Conservation (phyloP, 805 yeast genomes). For the Hanseniaspora jakobsenii region DNA sequence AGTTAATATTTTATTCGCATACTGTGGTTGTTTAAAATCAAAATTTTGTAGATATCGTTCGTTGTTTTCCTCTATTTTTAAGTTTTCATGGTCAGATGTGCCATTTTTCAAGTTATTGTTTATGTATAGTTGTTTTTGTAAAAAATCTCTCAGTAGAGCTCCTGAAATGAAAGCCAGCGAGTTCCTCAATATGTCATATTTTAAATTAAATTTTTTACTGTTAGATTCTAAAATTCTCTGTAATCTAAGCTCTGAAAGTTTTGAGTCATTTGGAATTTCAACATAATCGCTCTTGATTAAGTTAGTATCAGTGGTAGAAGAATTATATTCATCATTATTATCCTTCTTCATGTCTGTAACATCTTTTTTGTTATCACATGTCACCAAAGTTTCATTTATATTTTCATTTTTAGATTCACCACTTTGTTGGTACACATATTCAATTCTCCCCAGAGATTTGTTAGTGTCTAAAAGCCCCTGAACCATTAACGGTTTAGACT, state of each 20-base stretch:
- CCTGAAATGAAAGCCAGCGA: neutral
- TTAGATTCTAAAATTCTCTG: neutral
- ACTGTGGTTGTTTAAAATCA: neutral
- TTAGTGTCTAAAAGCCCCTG: neutral
- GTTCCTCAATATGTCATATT: constrained; percentile 5
- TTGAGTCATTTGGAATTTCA: no score
- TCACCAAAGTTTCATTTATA: neutral
- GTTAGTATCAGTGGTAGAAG: neutral
- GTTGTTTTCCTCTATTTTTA: no score
- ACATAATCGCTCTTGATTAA: no score
- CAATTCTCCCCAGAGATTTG: neutral
- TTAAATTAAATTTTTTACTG: neutral
- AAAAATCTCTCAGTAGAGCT: neutral
- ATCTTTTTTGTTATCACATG: neutral
- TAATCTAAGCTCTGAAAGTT: neutral
- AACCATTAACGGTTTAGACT: constrained; percentile 30
- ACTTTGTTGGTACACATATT: no score
- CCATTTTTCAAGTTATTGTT: neutral
- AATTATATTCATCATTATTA: neutral
- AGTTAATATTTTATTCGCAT: constrained; percentile 2
- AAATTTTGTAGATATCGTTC: neutral
- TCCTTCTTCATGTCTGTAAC: neutral
- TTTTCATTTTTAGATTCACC: no score
- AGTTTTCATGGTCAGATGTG: no score
- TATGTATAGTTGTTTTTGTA: neutral